These are phyloP conservation scores for Aspergillus aculeatinus DNA, from an alignment of 2,329 filamentous ascomycete species.

Conservation along the genomic window DNA sequence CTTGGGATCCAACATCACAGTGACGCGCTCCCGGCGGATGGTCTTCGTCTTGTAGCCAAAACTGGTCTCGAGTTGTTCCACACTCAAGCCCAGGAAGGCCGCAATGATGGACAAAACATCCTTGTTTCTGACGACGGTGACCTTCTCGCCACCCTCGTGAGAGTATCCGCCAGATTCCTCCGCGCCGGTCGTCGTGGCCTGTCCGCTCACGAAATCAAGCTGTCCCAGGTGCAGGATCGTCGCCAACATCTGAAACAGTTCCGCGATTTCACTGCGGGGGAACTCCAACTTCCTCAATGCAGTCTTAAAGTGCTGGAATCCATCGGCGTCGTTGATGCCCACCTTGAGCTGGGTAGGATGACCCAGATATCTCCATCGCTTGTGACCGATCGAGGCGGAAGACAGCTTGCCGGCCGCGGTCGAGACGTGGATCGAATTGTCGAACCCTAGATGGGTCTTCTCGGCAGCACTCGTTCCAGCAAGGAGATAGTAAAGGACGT, in stretches of 20 bases:
- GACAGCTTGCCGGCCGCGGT: constrained; percentile 50
- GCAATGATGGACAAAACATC: constrained; percentile 82
- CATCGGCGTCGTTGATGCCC: constrained; percentile 91
- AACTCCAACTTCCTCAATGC: constrained; percentile 93
- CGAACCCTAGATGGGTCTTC: constrained; percentile 76
- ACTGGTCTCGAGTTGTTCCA: constrained; percentile 78
- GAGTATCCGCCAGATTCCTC: constrained; percentile 97
- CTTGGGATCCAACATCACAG: constrained; percentile 91
- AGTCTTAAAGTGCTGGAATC: constrained; percentile 97
- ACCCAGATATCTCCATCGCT: constrained; percentile 92
- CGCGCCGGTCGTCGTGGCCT: constrained; percentile 72
- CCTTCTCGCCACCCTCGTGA: constrained; percentile 82
- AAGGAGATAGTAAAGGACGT: constrained; percentile 91
- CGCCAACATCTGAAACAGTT: constrained; percentile 92
- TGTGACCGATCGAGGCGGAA: constrained; percentile 59
- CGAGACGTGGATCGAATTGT: constrained; percentile 44
- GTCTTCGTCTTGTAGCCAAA: constrained; percentile 97
- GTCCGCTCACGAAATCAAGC: constrained; percentile 83
- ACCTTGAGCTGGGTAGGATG: constrained; percentile 97
- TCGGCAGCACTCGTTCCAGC: constrained; percentile 89
- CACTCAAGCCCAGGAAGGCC: constrained; percentile 87
- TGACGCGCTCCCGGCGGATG: constrained; percentile 93
- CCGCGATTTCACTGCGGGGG: constrained; percentile 86
- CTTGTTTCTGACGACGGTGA: constrained; percentile 90
- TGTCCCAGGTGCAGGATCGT: constrained; percentile 96